phyloP scores from a whole-genome alignment of 164 flowering plant genomes.

The Dillenia turbinata region DNA sequence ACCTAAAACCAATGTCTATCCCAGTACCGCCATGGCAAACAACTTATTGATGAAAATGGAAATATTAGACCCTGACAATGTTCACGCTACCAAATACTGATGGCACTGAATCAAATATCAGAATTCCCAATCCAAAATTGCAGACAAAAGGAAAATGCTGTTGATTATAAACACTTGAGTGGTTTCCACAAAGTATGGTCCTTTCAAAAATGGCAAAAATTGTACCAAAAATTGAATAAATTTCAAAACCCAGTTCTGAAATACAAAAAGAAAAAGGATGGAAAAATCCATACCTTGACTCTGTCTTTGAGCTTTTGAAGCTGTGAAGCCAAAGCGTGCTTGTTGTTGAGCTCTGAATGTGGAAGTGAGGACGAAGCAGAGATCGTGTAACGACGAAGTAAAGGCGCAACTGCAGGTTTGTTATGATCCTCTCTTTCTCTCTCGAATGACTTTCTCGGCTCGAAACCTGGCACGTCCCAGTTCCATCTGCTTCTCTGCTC shows the following conservation, averaged over 20 bases:
- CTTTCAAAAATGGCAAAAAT: not conserved
- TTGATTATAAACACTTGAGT: too few relatives aligned
- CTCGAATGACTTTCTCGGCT: constrained; percentile 58
- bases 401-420: constrained; percentile 24
- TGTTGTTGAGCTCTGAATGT: constrained; percentile 29
- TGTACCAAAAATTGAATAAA: too few relatives aligned
- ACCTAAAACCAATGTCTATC: too few relatives aligned
- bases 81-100: too few relatives aligned
- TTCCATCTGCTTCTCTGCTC: constrained; percentile 77
- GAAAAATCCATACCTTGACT: constrained; percentile 47
- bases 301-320: constrained; percentile 61
- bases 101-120: too few relatives aligned
- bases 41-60: too few relatives aligned
- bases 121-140: too few relatives aligned
- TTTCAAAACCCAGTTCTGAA: not conserved
- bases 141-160: too few relatives aligned
- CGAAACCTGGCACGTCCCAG: constrained; percentile 95
- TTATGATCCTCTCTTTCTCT: constrained; percentile 22
- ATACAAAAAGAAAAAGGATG: not conserved
- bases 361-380: constrained; percentile 43
- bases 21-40: too few relatives aligned
- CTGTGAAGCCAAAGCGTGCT: constrained; percentile 42
- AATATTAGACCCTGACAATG: too few relatives aligned
- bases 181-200: not conserved
- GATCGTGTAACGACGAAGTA: constrained; percentile 70